Evolutionary conservation across 257 asterid species (phyloP), one percentile per base, ranked within the genome.

Genomic region (Nicotiana knightiana): DNA sequence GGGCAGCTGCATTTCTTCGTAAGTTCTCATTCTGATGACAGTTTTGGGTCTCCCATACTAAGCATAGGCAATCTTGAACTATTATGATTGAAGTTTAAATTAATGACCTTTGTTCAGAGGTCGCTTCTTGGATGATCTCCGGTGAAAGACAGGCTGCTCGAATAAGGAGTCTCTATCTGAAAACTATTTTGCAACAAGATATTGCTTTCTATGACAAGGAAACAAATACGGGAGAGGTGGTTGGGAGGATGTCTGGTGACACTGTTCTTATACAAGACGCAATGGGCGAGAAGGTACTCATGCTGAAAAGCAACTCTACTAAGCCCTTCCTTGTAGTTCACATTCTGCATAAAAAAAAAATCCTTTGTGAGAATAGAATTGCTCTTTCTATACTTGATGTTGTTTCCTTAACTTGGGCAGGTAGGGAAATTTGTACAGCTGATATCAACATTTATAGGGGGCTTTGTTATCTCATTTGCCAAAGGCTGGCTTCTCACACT

Each of bases 201-300:
- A 87, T 94, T 10, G 88, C 97, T 28, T 94, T 93, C 92, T 94
- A 93, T 59, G 98, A 94, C 66, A 88, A 75, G 87, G 97, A 94
- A 80, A 93, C 89, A 1, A 90, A 90, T 58, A 93, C 98, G 0
- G 98, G 98, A 39, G 98, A 93, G 83, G 97, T 94, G 30, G 87
- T 94, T 33, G 97, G 96, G 39, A 85, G 96, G 84, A 94, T 94
- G 96, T 94, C 98, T 1, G 98, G 97, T 6, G 98, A 94, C 87
- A 94, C 98, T 1, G 98, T 93, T 67, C 96, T 93, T 63, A 94
- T 94, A 37, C 98, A 94, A 85, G 97, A 94, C 28, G 98, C 98
- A 54, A 93, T 93, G 89, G 97, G 98, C 4, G 98, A 94, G 92
- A 94, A 94, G 95, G 97, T 90, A 82, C 33, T 9, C 18, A 26